Base-by-base conservation (phyloP, 2,329 filamentous ascomycete genomes). In the Byssothecium circinans region DNA sequence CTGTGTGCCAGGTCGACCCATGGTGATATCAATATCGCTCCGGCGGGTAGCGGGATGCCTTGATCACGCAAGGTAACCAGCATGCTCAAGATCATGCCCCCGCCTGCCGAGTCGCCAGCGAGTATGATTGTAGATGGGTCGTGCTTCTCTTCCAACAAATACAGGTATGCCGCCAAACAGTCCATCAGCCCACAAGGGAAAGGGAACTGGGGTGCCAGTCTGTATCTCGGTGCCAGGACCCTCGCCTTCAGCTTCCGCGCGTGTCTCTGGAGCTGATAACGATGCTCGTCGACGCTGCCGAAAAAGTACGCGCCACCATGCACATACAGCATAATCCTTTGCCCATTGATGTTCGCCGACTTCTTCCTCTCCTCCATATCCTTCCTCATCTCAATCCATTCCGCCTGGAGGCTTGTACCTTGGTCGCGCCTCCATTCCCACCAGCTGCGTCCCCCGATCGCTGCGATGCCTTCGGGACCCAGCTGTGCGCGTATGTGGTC, bases 241-340 rank as follows among this genome's bases (percentile, higher is more conserved):
- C 91, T 81, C 15, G 91, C 92, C 71, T 94, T 91, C 51, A 99
- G 79, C 74, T 97, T 97, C 44, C 94, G 82, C 22, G 94, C 94
- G 78, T 97, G 91, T 40, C 92, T 82, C 72, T 99, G 94, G 79
- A 99, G 85, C 78, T 97, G 92, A 73, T 97, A 97, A n/a, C 94
- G 85, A 75, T 97, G 94, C 70, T 95, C 91, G 65, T 96, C 91
- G 30, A 96, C 86, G 60, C 90, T 95, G 12, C 94, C 92, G 68
- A 99, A 97, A 73, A 86, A 99, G 73, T 96, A 97, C 17, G 88
- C 92, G 6, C 92, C 92, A 12, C 94, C 94, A 65, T 97, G 94
- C 18, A 97, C 79, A 71, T 97, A 97, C 19, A 99, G 76, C 82
- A 97, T 96, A 48, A 95, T 84, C 43, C 91, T 84, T 57, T 84